Percentiles rank a stretch among this genome's conserved stretches.
Conservation (phyloP, 148 eudicot species). For the Chenopodium berlandieri region DNA sequence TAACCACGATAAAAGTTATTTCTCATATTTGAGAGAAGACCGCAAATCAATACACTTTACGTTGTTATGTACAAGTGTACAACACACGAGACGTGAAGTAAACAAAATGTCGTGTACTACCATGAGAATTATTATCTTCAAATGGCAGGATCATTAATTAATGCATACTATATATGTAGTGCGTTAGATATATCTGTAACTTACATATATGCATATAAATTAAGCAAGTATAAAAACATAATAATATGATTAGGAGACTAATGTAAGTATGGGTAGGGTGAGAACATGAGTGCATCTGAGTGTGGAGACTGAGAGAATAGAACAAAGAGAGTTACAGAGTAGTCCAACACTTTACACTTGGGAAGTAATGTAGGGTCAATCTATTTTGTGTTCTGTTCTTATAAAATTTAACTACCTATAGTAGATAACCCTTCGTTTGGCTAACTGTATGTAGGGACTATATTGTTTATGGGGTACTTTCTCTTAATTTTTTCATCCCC, state of each 20-base stretch:
- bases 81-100: too few species aligned
- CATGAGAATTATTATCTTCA: too few species aligned
- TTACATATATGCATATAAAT: not conserved
- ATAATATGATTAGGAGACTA: not conserved
- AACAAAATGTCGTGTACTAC: too few species aligned
- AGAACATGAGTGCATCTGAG: not conserved
- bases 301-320: not conserved
- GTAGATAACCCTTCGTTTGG: not conserved
- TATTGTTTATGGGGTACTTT: not conserved
- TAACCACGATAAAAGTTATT: too few species aligned
- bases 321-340: not conserved
- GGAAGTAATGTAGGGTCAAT: not conserved
- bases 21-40: too few species aligned
- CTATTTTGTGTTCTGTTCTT: not conserved
- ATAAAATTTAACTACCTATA: not conserved
- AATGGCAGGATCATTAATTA: too few species aligned
- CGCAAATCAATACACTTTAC: too few species aligned
- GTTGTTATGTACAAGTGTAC: not conserved
- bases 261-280: not conserved
- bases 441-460: conserved; percentile 11
- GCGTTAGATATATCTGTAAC: too few species aligned
- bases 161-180: too few species aligned
- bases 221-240: not conserved
- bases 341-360: conserved; percentile 13
- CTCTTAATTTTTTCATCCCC: not conserved